Evolutionary conservation across 768 basidiomycete genomes (phyloP), one percentile per base, ranked within the genome.

Genomic region (Boletus speciosus): DNA sequence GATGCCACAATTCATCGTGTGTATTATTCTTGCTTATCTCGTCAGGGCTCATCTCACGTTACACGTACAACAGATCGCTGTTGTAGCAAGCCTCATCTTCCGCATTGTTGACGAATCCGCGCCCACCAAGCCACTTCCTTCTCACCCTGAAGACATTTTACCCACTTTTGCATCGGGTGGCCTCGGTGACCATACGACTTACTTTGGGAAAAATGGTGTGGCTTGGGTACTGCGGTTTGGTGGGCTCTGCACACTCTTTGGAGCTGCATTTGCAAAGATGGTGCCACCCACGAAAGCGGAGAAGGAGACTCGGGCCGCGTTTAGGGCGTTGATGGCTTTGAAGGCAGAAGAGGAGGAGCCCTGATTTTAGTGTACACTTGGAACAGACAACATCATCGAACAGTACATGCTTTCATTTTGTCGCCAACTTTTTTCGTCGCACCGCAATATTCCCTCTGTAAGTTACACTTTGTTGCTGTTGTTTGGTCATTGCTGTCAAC

Each of bases 201-300:
- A 88, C 68, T 77, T 81, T 54, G 90, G 88, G 32, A 93, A 92
- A 75, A 86, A 85, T 50, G 95, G 95, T 34, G 93, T 97, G 29
- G 91, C 88, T 3, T 97, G 94, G 93, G 90, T 96, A 6, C 73
- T 98, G 52, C 84, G 93, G 16, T 96, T 96, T 63, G 95, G 95
- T 46, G 95, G 94, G 36, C 66, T 92, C 9, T 93, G 90, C 68
- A 85, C 94, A 0, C 71, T 97, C 54, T 74, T 81, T 35, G 94
- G 91, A 31, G 94, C 93, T 5, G 59, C 82, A 4, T 78, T 90
- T 60, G 86, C 88, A 31, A 85, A 90, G 45, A 84, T 79, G 75
- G 91, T 97, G 0, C 85, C 95, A 14, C 91, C 86, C 0, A 98
- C 95, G 21, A 88, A 84, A 46, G 91, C 93, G 5, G 95, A 98